phyloP scores from a whole-genome alignment of 176 grass and related monocot genomes.

The Cenchrus americanus region DNA sequence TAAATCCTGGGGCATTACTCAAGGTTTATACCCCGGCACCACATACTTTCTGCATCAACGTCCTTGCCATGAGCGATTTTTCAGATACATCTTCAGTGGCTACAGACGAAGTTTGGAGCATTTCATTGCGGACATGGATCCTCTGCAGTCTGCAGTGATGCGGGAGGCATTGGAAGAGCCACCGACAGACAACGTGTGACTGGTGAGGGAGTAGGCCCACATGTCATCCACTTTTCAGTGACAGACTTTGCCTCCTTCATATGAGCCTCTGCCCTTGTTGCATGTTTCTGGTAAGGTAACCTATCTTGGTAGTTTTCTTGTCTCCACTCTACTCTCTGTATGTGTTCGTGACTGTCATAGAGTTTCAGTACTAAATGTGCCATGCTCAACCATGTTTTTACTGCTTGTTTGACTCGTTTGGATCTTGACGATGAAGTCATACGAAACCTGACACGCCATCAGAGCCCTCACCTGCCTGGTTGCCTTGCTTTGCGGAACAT shows the following conservation, averaged over 20 bases:
- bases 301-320: background rate
- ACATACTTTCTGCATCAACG: background rate
- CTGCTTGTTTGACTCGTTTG: background rate
- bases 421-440: background rate
- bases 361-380: background rate
- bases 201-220: background rate
- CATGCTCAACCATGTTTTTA: background rate
- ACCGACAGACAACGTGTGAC: background rate
- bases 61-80: background rate
- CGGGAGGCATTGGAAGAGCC: background rate
- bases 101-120: slow-evolving; percentile 9
- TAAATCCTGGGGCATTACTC: slow-evolving; percentile 10
- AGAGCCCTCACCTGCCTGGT: slow-evolving; percentile 16
- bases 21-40: background rate
- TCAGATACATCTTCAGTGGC: background rate
- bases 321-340: slow-evolving; percentile 6
- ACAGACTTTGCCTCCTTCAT: slow-evolving; percentile 17
- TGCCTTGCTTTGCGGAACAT: slow-evolving; percentile 32
- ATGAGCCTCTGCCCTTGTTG: slow-evolving; percentile 7
- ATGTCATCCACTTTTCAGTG: background rate
- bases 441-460: slow-evolving; percentile 15
- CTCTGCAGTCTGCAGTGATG: background rate
- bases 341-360: background rate
- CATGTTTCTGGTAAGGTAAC: slow-evolving; percentile 5
- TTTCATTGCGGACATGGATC: background rate